Base-by-base conservation (phyloP, 768 basidiomycete species). In the Xanthoconium purpureum region DNA sequence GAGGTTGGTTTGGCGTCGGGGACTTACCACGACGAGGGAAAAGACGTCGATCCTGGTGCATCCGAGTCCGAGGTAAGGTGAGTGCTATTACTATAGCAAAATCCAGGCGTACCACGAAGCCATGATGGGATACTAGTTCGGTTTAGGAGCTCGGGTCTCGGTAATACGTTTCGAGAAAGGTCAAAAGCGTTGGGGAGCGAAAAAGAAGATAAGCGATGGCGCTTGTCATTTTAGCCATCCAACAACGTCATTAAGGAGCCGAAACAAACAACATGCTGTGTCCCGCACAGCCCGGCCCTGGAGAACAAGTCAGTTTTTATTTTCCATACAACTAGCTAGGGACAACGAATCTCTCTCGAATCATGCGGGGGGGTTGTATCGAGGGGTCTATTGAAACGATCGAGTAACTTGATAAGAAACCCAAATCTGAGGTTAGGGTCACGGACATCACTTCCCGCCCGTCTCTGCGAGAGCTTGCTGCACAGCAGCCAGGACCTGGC, bases 401-500 rank as follows among this genome's bases (percentile, higher is more conserved):
- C 6, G 33, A 12, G 24, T 24, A 24, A 24, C 24, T 24, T 35
- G 33, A 2, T 35, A 12, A 35, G 33, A 36, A 40, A 29, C 29
- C 50, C 50, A 18, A 28, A 17, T 8, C 32, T 35, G 18, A 20
- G 28, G 44, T 56, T 56, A 47, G 29, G 39, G 43, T 38, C 11
- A 38, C 37, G 14, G 6, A 15, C 14, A 38, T 37, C n/a, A 37
- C 10, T 13, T 18, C 11, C 33, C 5, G 2, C 15, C 12, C 9
- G 9, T n/a, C 36, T 54, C 74, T 28, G 69, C 68, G 47, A 71
- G 61, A 2, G 86, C 88, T 60, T 79, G 74, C 71, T 84, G 81
- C 6, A 98, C 84, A 0, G 92, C 93, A 46, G 79, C 81, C 15
- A 98, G 73, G 2, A 94, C 86, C 30, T 77, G 75, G 0, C 75